A percentile compares a stretch with the other conserved stretches of the same genome.
Evolutionary conservation across 2,329 filamentous ascomycete genomes (phyloP).

Genomic region (Sporothrix luriei): DNA sequence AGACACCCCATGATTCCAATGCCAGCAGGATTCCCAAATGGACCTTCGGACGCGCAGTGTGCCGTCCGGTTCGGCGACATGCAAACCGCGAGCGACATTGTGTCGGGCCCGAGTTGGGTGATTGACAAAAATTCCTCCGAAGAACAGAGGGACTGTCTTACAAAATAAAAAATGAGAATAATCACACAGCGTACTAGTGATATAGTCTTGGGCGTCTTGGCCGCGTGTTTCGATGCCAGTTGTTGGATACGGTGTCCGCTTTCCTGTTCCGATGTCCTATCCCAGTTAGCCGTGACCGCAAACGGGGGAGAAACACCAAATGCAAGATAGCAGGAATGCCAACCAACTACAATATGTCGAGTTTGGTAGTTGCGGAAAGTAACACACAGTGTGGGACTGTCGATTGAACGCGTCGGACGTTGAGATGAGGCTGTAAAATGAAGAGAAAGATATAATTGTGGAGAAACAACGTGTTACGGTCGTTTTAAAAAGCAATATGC

Average conservation of each 20-base stretch:
- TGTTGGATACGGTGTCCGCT: constrained; percentile 2
- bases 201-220: background rate
- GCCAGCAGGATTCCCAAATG: background rate
- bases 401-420: background rate
- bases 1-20: background rate
- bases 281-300: background rate
- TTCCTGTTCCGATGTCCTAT: background rate
- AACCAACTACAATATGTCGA: background rate
- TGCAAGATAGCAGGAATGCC: no score
- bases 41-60: background rate
- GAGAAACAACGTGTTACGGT: background rate
- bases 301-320: background rate
- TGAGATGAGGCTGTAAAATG: background rate
- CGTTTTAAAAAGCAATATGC: background rate
- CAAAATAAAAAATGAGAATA: background rate
- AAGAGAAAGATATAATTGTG: background rate
- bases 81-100: constrained; percentile 32
- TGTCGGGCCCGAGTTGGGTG: background rate
- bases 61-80: constrained; percentile 25
- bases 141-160: no score
- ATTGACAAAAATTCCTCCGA: background rate
- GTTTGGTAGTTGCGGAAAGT: background rate
- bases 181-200: background rate
- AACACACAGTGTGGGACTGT: background rate
- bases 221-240: background rate